Base-by-base conservation (phyloP, 192 early-diverging fungal genomes). In the Coemansia sp. region DNA sequence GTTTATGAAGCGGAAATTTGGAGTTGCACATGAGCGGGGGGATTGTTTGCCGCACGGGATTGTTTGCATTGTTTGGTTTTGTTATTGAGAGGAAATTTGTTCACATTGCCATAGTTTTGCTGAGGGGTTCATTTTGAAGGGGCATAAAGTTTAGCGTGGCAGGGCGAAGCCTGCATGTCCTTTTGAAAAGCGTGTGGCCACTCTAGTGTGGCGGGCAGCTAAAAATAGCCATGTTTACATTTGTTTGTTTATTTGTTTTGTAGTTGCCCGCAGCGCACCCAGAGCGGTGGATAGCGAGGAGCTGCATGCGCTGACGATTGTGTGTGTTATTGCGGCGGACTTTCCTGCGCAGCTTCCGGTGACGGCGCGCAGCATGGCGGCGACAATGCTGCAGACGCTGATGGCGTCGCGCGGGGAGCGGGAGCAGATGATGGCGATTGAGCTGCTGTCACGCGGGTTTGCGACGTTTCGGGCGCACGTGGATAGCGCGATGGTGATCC, bases 401-500 rank as follows among this genome's bases (percentile, higher is more conserved):
- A 41, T 73, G 10, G 48, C 57, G 2, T 43, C 9, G 21, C 47
- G 35, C 15, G 64, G 60, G 4, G 59, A 50, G 25, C 50, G 62
- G 10, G 62, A 68, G 41, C 69, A 67, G 24, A 72, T 66, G 69
- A 56, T 72, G 49, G 79, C 70, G 0, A 67, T 73, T 21, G 79
- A 82, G 70, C 61, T 82, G 49, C 58, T 82, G 47, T 59, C 79
- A 47, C 69, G 79, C 39, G 73, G 79, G 21, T 82, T 76, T 54
- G 43, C 60, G 19, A 63, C 74, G 15, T 82, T 75, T 67, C 75
- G 75, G 51, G 58, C 74, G 43, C 67, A 82, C 19, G 10, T 82
- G 54, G 79, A 82, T 65, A 64, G 74, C 65, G 69, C 64, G 35
- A 22, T 60, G 25, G 61, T 82, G 51, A 64, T 82, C 8, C 69